Evolutionary conservation across 2,329 filamentous ascomycete genomes (phyloP), one percentile per base, ranked within the genome.

Genomic region (Helotiales sp.): DNA sequence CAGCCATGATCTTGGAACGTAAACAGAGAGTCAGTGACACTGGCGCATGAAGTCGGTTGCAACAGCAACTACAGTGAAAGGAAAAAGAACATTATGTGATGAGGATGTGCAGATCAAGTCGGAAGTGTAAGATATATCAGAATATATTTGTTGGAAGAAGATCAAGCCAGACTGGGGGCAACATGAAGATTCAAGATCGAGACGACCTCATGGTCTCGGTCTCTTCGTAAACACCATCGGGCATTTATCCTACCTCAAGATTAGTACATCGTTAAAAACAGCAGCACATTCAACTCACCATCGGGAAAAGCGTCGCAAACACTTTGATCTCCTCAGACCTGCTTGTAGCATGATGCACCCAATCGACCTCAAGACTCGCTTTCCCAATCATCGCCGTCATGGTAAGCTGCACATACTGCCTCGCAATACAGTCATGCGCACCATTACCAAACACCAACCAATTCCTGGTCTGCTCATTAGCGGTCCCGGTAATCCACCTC

Each of bases 271-370:
- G 66, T 26, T 20, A 24, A 20, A 57, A 63, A 30, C 20, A 5
- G 20, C 10, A 67, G 17, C 26, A 66, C 8, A 17, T 8, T 22
- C 8, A 60, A 83, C 89, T 79, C 82, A 96, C 94, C 91, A 92
- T 91, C 63, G 95, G 95, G 85, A 98, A 98, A 74, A 98, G 95
- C 22, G 93, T 97, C 40, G 95, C 95, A 82, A 98, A 98, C 72
- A 98, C 94, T 83, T 96, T 76, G 32, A 86, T 85, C 73, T 85
- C 81, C 67, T 86, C 84, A 0, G 83, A 85, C 24, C 69, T 76
- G 0, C 73, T 72, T 1, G 84, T 86, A 3, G 83, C 78, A 72
- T 84, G 79, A 71, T 86, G 84, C 54, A 72, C 74, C 83, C 83
- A 86, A 59, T 86, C 81, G 0, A 86, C 65, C 64, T 85, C 82